phyloP scores from a whole-genome alignment of 495 filamentous ascomycete genomes.

The Cercophora sp. region DNA sequence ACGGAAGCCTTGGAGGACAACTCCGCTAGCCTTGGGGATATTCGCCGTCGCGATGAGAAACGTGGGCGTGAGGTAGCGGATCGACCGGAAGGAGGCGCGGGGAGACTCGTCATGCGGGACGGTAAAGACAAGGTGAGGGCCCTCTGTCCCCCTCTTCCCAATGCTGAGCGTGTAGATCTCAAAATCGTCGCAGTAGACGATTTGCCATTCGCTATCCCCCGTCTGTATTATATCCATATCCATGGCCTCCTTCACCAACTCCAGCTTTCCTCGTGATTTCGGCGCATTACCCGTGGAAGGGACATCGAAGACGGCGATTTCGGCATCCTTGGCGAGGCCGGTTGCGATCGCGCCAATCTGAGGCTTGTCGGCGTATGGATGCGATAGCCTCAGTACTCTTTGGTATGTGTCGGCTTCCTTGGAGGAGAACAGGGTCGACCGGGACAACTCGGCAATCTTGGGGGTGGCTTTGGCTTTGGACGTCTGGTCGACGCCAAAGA shows the following conservation, averaged over 20 bases:
- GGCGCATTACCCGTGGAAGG: conserved; percentile 46
- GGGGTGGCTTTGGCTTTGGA: conserved; percentile 38
- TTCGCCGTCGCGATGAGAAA: conserved; percentile 63
- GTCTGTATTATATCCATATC: conserved; percentile 73
- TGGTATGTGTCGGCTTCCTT: conserved; percentile 68
- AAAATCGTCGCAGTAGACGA: conserved; percentile 77
- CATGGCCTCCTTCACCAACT: conserved; percentile 67
- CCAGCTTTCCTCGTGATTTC: conserved; percentile 64
- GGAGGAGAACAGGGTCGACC: conserved; percentile 60
- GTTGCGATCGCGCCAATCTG: conserved; percentile 72
- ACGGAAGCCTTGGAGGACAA: conserved; percentile 50
- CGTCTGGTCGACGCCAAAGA: conserved; percentile 61
- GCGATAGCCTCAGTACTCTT: conserved; percentile 68
- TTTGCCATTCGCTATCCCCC: conserved; percentile 55
- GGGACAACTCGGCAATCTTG: conserved; percentile 53
- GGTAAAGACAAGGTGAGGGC: conserved; percentile 57
- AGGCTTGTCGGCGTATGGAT: conserved; percentile 44
- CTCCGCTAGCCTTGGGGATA: conserved; percentile 42
- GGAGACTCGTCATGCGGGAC: conserved; percentile 50
- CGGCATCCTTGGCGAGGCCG: conserved; percentile 61
- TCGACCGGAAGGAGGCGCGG: conserved; percentile 55
- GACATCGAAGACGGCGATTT: conserved; percentile 79
- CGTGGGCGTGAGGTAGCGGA: conserved; percentile 76
- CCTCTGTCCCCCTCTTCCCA: conserved; percentile 44
- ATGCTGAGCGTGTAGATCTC: conserved; percentile 61